Percentiles rank a stretch among this genome's conserved stretches.
phyloP scores from a whole-genome alignment of 2,329 filamentous ascomycete species.

The Leptographium wingfieldii region DNA sequence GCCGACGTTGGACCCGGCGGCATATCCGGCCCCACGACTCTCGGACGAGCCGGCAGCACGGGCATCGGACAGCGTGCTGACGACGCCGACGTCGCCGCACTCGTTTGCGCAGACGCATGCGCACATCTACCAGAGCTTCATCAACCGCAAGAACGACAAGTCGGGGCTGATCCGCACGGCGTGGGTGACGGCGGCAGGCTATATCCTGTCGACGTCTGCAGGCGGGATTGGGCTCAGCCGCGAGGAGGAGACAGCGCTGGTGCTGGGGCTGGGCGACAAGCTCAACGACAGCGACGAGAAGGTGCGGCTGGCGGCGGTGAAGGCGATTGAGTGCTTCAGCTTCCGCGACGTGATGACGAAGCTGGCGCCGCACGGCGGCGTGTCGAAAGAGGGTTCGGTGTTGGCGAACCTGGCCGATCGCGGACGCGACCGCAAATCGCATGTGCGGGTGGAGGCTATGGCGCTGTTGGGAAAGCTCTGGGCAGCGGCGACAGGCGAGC shows the following conservation, averaged over 20 bases:
- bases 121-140: constrained; percentile 68
- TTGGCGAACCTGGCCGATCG: constrained; percentile 74
- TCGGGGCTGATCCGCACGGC: constrained; percentile 67
- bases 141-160: constrained; percentile 79
- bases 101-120: constrained; percentile 79
- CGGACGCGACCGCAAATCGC: constrained; percentile 71
- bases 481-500: constrained; percentile 84
- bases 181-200: constrained; percentile 74
- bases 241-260: constrained; percentile 65
- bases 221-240: constrained; percentile 79
- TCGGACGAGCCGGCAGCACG: constrained; percentile 41
- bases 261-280: constrained; percentile 65
- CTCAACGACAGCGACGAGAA: constrained; percentile 82
- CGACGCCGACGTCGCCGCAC: constrained; percentile 73
- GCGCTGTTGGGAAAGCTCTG: constrained; percentile 73
- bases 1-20: constrained; percentile 62
- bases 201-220: constrained; percentile 82
- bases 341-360: constrained; percentile 74
- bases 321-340: constrained; percentile 67
- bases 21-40: constrained; percentile 67
- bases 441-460: constrained; percentile 79
- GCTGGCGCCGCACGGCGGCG: constrained; percentile 62
- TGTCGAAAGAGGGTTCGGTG: constrained; percentile 64
- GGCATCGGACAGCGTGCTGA: constrained; percentile 49
- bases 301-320: constrained; percentile 80